Evolutionary conservation across 192 early-diverging fungal species (phyloP), one percentile per base, ranked within the genome.

Genomic region (Coemansia sp.): DNA sequence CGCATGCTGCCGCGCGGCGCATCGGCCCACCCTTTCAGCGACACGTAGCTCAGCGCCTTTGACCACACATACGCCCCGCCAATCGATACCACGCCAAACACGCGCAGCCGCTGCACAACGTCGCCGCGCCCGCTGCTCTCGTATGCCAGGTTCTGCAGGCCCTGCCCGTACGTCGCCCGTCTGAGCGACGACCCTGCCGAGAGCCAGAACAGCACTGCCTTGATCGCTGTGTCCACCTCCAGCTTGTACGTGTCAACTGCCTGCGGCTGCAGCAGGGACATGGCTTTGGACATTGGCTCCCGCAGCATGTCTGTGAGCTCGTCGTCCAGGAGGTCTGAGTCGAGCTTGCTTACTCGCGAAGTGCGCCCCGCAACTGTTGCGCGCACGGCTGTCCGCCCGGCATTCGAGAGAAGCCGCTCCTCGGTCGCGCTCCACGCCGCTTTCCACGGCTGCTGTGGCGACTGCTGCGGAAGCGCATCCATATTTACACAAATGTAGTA

Each of bases 81-180:
- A 22, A 94, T 80, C 15, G 81, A 82, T 43, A 87, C 36, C 8
- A 80, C 7, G 5, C 86, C 88, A 22, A 74, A 46, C 53, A 54
- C 2, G 22, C 38, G 56, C 14, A 60, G 15, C 4, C 67, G 53
- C 40, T 30, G 64, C 10, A 37, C 36, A 18, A 64, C 35, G 21
- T 46, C 51, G 14, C 85, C 82, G 15, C 57, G 49, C 48, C 85
- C 86, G 22, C 68, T 57, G 19, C 55, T 52, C 47, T 90, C 87
- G 57, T 91, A 95, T 31, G 79, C 82, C 22, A 95, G 70, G 64
- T 95, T 95, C 58, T 93, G 89, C 56, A 95, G 77, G 51, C 83
- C 81, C 5, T 86, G 79, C 11, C 91, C 91, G 59, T 93, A 93
- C 5, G 89, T 85, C 3, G 92, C 88, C 0, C 84, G 83, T 51